Conservation (phyloP, 2,329 filamentous ascomycete species). For the Botryotinia convoluta region DNA sequence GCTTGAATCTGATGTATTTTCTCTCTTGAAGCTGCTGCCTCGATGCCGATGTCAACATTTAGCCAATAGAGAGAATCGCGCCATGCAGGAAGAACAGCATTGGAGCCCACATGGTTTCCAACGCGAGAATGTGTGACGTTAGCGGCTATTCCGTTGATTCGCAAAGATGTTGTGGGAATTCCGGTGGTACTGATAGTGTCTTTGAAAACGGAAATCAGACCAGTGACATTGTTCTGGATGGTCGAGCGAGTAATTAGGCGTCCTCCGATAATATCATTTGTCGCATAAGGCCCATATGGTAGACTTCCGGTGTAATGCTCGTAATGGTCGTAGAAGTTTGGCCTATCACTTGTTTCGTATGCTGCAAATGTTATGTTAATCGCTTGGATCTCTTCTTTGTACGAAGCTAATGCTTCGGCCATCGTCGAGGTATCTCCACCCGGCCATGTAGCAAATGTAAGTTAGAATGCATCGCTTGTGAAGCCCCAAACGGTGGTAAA, state of each 20-base stretch:
- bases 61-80: background rate
- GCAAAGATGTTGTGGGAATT: background rate
- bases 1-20: background rate
- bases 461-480: background rate
- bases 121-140: background rate
- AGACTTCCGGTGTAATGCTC: background rate
- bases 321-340: background rate
- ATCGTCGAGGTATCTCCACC: background rate
- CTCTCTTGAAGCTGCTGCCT: background rate
- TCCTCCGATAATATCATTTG: background rate
- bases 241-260: background rate
- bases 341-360: background rate
- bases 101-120: background rate
- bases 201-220: background rate
- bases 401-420: background rate
- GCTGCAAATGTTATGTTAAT: background rate
- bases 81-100: background rate
- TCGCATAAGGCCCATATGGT: background rate
- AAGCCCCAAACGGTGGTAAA: background rate
- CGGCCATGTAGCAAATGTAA: background rate
- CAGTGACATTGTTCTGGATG: background rate
- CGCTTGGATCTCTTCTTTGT: background rate
- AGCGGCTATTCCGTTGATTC: background rate
- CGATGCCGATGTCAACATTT: background rate
- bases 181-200: background rate